A percentile compares a stretch with the other conserved stretches of the same genome.
These are phyloP conservation scores for Paramecium primaurelia DNA, from an alignment of 73 alveolate genomes.

Conservation along the genomic window DNA sequence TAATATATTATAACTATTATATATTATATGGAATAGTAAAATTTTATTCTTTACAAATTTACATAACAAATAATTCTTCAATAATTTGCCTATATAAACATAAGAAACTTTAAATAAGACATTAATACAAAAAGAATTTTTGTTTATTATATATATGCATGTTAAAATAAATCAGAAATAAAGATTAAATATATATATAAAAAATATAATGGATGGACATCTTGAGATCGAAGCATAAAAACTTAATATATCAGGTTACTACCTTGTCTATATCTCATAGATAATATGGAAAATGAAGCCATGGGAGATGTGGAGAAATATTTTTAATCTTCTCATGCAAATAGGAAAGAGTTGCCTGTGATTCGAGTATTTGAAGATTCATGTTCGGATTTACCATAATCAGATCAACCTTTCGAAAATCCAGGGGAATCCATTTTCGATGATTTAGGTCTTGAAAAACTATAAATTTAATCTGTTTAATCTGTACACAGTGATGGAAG, in stretches of 20 bases:
- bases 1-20: background rate
- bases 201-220: background rate
- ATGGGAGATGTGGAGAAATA: background rate
- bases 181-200: background rate
- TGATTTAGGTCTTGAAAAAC: background rate
- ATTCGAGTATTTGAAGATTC: background rate
- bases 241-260: background rate
- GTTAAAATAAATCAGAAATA: background rate
- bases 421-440: background rate
- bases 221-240: background rate
- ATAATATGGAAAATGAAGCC: background rate
- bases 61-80: too few relatives aligned
- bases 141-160: background rate
- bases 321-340: background rate
- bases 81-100: too few relatives aligned
- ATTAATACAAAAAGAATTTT: background rate
- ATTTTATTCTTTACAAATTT: too few relatives aligned
- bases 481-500: slow-evolving; percentile 17
- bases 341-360: background rate
- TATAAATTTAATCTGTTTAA: background rate
- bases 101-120: background rate
- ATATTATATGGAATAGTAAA: background rate
- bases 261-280: background rate
- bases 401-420: background rate
- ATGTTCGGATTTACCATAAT: background rate